Evolutionary conservation across 495 filamentous ascomycete species (phyloP).

Genomic region (Neurospora terricola): DNA sequence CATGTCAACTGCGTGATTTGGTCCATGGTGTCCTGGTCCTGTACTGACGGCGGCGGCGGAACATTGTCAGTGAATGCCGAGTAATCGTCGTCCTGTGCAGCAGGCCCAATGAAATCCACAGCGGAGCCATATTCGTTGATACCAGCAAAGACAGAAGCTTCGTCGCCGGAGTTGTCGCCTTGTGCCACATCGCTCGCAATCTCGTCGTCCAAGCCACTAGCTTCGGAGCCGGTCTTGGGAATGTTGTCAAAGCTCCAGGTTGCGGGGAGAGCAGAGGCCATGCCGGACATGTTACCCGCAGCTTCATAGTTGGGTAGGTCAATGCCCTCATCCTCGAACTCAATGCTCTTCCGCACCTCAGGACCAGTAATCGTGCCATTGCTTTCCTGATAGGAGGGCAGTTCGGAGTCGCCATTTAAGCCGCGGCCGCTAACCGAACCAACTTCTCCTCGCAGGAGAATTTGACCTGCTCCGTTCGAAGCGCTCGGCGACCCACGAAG

Average conservation of each 20-base stretch:
- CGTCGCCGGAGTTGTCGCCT: constrained; percentile 16
- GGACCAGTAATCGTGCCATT: background rate
- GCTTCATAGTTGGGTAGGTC: constrained; percentile 14
- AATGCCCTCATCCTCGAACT: constrained; percentile 27
- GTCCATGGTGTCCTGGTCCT: constrained; percentile 14
- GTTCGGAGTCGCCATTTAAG: constrained; percentile 4
- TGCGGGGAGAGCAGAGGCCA: constrained; percentile 14
- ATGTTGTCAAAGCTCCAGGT: constrained; percentile 32
- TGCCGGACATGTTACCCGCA: constrained; percentile 17
- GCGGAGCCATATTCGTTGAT: constrained; percentile 7
- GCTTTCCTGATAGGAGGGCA: constrained; percentile 13
- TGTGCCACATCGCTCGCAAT: constrained; percentile 34
- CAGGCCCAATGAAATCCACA: constrained; percentile 27
- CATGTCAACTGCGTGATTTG: constrained; percentile 19
- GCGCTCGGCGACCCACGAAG: constrained; percentile 77
- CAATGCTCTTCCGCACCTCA: constrained; percentile 27
- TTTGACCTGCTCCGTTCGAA: constrained; percentile 64
- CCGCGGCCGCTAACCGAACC: constrained; percentile 32
- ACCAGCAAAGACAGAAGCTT: constrained; percentile 6
- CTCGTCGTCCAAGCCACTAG: constrained; percentile 14
- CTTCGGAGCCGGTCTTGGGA: constrained; percentile 5
- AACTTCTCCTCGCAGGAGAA: constrained; percentile 57
- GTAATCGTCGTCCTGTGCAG: constrained; percentile 24
- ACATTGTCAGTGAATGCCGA: constrained; percentile 9
- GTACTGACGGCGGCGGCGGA: constrained; percentile 4